A percentile compares a stretch with the other conserved stretches of the same genome.
These are phyloP conservation scores for Gossypium rotundifolium DNA, from an alignment of 345 rosid species.

Conservation along the genomic window DNA sequence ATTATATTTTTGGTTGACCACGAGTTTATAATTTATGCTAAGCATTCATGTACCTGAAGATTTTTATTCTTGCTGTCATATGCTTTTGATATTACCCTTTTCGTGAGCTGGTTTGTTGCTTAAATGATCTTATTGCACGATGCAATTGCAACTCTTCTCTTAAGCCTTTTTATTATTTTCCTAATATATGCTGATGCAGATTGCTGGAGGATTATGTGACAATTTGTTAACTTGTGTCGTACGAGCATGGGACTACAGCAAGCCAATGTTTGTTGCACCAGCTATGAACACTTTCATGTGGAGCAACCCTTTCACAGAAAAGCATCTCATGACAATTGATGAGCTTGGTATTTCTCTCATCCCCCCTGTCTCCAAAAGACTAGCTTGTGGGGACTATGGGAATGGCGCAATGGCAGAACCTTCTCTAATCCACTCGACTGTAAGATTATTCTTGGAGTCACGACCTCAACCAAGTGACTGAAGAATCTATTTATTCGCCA, in stretches of 20 bases:
- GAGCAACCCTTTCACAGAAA: conserved; percentile 82
- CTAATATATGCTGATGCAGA: conserved; percentile 31
- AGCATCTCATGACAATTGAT: conserved; percentile 70
- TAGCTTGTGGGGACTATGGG: conserved; percentile 89
- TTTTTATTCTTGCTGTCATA: background rate
- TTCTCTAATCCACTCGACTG: conserved; percentile 73
- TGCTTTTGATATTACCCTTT: background rate
- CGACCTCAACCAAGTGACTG: conserved; percentile 32
- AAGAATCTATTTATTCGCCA: conserved; percentile 2
- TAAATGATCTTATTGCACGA: background rate
- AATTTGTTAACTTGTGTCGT: conserved; percentile 81
- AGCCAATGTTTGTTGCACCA: conserved; percentile 78
- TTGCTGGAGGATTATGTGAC: conserved; percentile 95
- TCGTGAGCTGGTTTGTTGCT: background rate
- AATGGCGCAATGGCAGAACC: conserved; percentile 97
- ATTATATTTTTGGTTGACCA: too few relatives aligned
- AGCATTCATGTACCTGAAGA: background rate
- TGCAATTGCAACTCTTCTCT: background rate
- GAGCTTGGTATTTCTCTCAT: conserved; percentile 86
- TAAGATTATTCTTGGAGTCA: conserved; percentile 67
- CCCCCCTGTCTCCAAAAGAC: conserved; percentile 72
- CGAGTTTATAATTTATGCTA: background rate
- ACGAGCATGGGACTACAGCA: conserved; percentile 89
- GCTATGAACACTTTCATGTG: conserved; percentile 94
- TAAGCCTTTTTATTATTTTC: background rate